Evolutionary conservation across 768 basidiomycete species (phyloP), one percentile per base, ranked within the genome.

Genomic region (Neoboletus brunneissimus): DNA sequence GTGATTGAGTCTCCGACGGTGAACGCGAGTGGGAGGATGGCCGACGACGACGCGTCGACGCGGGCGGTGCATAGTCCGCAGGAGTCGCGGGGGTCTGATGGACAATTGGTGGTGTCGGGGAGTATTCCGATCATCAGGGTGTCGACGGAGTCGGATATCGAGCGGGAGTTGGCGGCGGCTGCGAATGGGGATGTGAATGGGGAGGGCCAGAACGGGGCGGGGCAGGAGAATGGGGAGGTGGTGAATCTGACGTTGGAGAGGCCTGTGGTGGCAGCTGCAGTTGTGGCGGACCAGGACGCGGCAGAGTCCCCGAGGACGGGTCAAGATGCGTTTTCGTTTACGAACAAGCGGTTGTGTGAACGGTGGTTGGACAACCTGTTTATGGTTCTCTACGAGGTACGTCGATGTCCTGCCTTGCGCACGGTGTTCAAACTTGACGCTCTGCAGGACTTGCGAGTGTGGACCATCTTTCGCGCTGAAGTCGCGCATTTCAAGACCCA

Each of bases 401-500:
- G 80, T 71, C 5, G 65, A 5, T 25, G n/a, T 20, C 37, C n/a
- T 16, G 2, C 27, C 11, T 3, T 9, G 4, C 2, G 10, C 18
- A 18, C 40, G 8, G 5, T 20, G 23, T n/a, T 16, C 13, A 3
- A 27, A 23, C 11, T 40, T 55, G 18, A 9, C 13, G 12, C 9
- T 4, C 3, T 40, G 7, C n/a, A 63, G 92, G 97, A 99, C 70
- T 78, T 99, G 38, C 86, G 97, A 16, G 91, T 99, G 5, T 98
- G 96, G 89, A 99, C 97, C 1, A 98, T 99, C 66, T 99, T 96
- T 84, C 84, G 97, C 23, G 96, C 97, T 3, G 97, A 98, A 68
- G 91, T 98, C 12, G 94, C 95, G 0, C 97, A 99, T 69, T 99
- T 97, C 83, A 98, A 97, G 70, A 95, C 94, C 3, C 96, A 98